Base-by-base conservation (phyloP, 176 grass and related monocot genomes). In the Carex cristatella region DNA sequence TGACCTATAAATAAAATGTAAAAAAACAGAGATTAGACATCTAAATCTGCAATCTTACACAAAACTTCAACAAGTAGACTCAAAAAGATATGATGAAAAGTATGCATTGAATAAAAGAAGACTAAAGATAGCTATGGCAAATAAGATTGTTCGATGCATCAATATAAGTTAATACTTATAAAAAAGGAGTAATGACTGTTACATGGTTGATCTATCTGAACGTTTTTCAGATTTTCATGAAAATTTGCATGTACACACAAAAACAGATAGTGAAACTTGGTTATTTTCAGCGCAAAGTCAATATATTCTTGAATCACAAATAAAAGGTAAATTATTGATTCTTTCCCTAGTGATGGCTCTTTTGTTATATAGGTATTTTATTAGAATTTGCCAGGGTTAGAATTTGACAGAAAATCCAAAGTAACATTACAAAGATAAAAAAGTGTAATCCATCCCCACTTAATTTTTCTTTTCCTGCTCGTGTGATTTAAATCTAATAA, bases 1-100 rank as follows among this genome's bases (percentile, higher is more conserved):
- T 98, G 37, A 98, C 89, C 95, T 94, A 84, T 54, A 87, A 91
- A 74, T 79, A 56, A 31, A 63, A 12, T 6, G 23, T 84, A n/a
- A 7, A 11, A 10, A 55, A 46, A 62, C 49, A 64, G 0, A 80
- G 3, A 5, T 64, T 63, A 65, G 61, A 9, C 79, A 4, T 46
- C 6, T 65, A 12, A 42, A 13, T 81, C 18, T 63, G 37, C 61
- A 48, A 81, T 48, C 28, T 63, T 63, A 81, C 3, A 46, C n/a
- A 40, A 63, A 38, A 63, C 31, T 40, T 40, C 3, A 5, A 59
- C 27, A 35, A 71, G 5, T 28, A 63, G n/a, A 63, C 61, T 28
- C 48, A 51, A 23, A 63, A 63, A 63, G 8, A 63, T 63, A 18
- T 3, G 61, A 11, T 23, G 9, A 28, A 11, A 63, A 63, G 9